Conservation (phyloP, 164 flowering plant genomes). For the Vitis cinerea region DNA sequence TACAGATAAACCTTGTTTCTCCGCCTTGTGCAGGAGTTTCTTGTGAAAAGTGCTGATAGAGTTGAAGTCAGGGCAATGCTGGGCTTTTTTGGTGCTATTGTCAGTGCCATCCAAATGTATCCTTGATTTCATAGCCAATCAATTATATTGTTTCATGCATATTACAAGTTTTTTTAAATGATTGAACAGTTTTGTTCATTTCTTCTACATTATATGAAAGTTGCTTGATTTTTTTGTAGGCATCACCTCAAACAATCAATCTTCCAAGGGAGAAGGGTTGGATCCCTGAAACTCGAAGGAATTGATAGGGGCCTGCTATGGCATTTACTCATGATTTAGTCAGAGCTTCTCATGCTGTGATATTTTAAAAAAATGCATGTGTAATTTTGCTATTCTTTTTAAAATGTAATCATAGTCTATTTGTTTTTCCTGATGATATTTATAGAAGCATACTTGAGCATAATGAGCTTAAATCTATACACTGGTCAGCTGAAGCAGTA, state of each 20-base stretch:
- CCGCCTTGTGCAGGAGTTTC: slow-evolving; percentile 62
- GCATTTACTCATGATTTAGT: no score
- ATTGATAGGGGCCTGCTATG: no score
- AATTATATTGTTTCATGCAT: no score
- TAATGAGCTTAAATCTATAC: slow-evolving; percentile 67
- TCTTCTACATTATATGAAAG: no score
- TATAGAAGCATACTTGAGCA: slow-evolving; percentile 85
- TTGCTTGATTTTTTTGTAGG: no score
- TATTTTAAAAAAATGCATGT: not conserved
- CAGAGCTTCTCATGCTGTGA: not conserved
- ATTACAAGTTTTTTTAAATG: no score
- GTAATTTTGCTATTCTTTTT: not conserved
- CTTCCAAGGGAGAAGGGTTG: no score
- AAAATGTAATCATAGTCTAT: no score
- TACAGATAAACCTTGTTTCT: not conserved
- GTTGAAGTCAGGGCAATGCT: slow-evolving; percentile 89
- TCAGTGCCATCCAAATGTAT: slow-evolving; percentile 94
- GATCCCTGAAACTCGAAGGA: no score
- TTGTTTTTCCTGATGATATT: slow-evolving; percentile 29
- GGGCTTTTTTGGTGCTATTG: slow-evolving; percentile 84
- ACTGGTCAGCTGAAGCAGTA: slow-evolving; percentile 88
- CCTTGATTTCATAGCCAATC: slow-evolving; percentile 31
- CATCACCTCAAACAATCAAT: no score
- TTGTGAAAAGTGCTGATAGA: slow-evolving; percentile 84
- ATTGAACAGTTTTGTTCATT: no score